Percentiles rank a stretch among this genome's conserved stretches.
phyloP scores from a whole-genome alignment of 257 asterid species.

The Salvia rosmarinus region DNA sequence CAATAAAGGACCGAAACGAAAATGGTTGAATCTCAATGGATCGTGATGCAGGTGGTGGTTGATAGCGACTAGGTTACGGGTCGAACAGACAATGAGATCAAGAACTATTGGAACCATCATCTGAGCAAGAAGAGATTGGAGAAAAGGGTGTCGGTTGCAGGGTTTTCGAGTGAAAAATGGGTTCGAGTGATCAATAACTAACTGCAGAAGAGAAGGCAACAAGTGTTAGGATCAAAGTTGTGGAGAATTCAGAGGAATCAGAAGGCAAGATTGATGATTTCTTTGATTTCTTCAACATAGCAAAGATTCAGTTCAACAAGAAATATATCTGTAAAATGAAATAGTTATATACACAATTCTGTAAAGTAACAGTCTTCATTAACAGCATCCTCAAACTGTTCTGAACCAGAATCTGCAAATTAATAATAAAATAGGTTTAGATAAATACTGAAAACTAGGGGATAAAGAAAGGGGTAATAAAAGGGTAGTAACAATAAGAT shows the following conservation, averaged over 20 bases:
- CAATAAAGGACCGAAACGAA: not conserved
- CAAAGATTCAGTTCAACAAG: conserved; percentile 12
- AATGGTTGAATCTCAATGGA: not conserved
- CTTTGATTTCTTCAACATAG: conserved; percentile 48
- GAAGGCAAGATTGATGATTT: conserved; percentile 44
- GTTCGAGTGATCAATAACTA: conserved; percentile 31
- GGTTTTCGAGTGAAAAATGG: conserved; percentile 32
- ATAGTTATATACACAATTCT: conserved; percentile 3
- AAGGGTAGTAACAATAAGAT: not conserved
- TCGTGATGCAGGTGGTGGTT: conserved; percentile 42
- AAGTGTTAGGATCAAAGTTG: conserved; percentile 8
- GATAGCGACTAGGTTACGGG: conserved; percentile 51
- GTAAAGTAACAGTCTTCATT: conserved; percentile 10
- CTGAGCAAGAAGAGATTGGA: conserved; percentile 43
- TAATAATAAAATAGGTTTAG: conserved; percentile 1
- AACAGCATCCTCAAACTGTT: not conserved
- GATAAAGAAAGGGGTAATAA: not conserved
- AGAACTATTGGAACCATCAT: conserved; percentile 51
- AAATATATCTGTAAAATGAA: conserved; percentile 8
- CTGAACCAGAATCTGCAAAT: conserved; percentile 10
- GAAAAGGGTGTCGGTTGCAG: conserved; percentile 36
- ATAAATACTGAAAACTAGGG: not conserved
- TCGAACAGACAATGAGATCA: conserved; percentile 60
- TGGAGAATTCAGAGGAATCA: conserved; percentile 33
- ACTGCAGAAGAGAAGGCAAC: conserved; percentile 28